phyloP scores from a whole-genome alignment of 345 rosid genomes.

The Eutrema japonicum region DNA sequence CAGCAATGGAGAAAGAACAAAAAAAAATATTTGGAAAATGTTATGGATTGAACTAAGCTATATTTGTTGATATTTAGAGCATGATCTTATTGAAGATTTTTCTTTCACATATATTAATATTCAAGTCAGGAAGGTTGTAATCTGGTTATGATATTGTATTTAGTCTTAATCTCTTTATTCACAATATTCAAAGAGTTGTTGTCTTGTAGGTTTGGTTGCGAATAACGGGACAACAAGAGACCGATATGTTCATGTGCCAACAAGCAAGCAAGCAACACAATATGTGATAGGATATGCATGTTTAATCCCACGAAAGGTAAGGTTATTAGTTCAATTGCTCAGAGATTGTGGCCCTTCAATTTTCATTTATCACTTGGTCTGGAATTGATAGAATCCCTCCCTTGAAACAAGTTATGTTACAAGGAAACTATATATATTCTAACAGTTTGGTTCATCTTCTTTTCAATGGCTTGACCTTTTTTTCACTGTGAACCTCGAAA shows the following conservation, averaged over 20 bases:
- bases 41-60: background rate
- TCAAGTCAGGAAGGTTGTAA: background rate
- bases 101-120: background rate
- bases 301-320: conserved; percentile 28
- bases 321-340: conserved; percentile 5
- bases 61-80: background rate
- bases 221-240: background rate
- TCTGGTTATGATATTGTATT: background rate
- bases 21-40: background rate
- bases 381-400: background rate
- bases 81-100: background rate
- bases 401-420: background rate
- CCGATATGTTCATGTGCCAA: background rate
- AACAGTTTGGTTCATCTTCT: conserved; percentile 11
- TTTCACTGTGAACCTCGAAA: background rate
- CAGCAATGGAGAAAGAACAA: background rate
- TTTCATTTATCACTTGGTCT: background rate
- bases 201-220: conserved; percentile 23
- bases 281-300: background rate
- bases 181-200: background rate
- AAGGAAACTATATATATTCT: background rate
- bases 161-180: background rate
- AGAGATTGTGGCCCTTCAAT: background rate
- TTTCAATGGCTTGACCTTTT: conserved; percentile 12
- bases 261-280: conserved; percentile 8